A percentile compares a stretch with the other conserved stretches of the same genome.
These are phyloP conservation scores for Talaromyces sp. DNA, from an alignment of 2,329 filamentous ascomycete species.

Conservation along the genomic window DNA sequence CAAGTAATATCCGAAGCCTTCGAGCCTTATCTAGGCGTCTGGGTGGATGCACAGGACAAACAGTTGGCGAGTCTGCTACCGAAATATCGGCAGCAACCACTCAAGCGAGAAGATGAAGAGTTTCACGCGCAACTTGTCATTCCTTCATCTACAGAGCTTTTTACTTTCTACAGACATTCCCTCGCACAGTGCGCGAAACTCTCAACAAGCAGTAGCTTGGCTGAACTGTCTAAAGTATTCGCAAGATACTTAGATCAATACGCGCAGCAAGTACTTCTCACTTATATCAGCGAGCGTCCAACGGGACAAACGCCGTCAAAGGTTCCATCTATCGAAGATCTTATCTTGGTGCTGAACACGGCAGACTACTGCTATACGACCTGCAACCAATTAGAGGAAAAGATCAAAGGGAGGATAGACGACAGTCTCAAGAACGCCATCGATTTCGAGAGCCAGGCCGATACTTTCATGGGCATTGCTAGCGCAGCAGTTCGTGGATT, in stretches of 20 bases:
- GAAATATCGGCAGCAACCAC: conserved; percentile 75
- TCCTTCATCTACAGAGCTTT: conserved; percentile 88
- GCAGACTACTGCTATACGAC: conserved; percentile 97
- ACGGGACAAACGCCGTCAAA: conserved; percentile 49
- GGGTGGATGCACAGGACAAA: conserved; percentile 94
- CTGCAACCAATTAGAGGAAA: conserved; percentile 88
- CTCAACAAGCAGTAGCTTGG: conserved; percentile 78
- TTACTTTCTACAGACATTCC: conserved; percentile 92
- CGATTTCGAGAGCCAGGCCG: conserved; percentile 86
- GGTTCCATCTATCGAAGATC: conserved; percentile 59
- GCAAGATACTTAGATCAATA: conserved; percentile 95
- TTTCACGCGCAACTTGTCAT: conserved; percentile 88
- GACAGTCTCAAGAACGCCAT: conserved; percentile 67
- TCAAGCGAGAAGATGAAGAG: conserved; percentile 79
- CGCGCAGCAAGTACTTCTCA: conserved; percentile 81
- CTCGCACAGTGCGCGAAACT: conserved; percentile 93
- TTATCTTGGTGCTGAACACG: conserved; percentile 85
- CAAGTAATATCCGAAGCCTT: conserved; percentile 94
- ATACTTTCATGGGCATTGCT: conserved; percentile 91
- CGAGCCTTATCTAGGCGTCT: conserved; percentile 91
- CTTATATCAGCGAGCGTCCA: conserved; percentile 58
- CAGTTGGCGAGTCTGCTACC: conserved; percentile 79
- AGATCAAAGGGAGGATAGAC: conserved; percentile 86
- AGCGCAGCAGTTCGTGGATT: conserved; percentile 78
- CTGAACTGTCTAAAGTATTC: conserved; percentile 78